A percentile compares a stretch with the other conserved stretches of the same genome.
phyloP scores from a whole-genome alignment of 192 early-diverging fungal species.

The Coemansia sp. region DNA sequence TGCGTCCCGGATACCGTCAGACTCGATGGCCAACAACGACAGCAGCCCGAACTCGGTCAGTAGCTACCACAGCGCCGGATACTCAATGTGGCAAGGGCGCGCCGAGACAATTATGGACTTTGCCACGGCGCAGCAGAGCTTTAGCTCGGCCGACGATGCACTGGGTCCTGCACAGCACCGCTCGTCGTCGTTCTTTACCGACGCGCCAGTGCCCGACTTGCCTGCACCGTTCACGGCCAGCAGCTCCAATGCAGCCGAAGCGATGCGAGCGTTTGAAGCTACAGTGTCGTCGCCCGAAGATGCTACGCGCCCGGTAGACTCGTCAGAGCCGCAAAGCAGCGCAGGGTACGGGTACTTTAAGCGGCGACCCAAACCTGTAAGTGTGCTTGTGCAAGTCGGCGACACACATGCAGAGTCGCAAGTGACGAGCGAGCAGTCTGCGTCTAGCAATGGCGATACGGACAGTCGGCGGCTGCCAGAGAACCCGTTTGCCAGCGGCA shows the following conservation, averaged over 20 bases:
- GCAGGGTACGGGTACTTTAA: conserved; percentile 3
- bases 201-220: conserved; percentile 25
- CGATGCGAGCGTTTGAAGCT: conserved; percentile 13
- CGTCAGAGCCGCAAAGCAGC: conserved; percentile 1
- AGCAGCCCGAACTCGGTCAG: conserved; percentile 47
- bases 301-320: neutral
- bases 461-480: neutral
- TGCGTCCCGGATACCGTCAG: conserved; percentile 10
- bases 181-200: conserved; percentile 11
- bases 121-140: conserved; percentile 51
- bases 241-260: conserved; percentile 6
- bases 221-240: conserved; percentile 17
- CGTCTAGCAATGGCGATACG: neutral
- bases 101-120: conserved; percentile 51
- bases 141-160: conserved; percentile 42
- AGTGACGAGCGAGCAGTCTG: neutral
- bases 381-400: conserved; percentile 43
- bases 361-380: conserved; percentile 29
- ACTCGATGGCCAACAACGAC: conserved; percentile 18
- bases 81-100: conserved; percentile 43
- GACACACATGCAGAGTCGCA: conserved; percentile 21
- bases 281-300: conserved; percentile 7
- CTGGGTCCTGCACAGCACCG: conserved; percentile 9
- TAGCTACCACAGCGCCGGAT: conserved; percentile 54
- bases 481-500: conserved; percentile 12